Evolutionary conservation across 768 basidiomycete species (phyloP), one percentile per base, ranked within the genome.

Genomic region (Sutorius australiensis): DNA sequence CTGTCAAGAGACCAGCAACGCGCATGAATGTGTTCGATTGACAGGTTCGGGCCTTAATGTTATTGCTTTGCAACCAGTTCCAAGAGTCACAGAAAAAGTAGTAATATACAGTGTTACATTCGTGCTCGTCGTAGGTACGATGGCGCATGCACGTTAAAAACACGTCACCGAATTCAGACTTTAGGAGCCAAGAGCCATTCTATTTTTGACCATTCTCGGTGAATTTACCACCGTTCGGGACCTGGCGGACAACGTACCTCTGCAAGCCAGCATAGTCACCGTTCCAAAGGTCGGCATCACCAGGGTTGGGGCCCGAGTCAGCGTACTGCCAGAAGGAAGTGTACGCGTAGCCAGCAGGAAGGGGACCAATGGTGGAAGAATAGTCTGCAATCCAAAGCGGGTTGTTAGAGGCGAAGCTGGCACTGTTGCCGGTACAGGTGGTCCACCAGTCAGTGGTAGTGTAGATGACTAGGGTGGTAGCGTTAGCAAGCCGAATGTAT

Each of bases 401-500:
- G 62, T 78, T 83, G 49, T 70, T 76, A 3, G 61, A 49, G 1
- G 62, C 75, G 56, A 87, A 86, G 5, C 67, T 69, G 13, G 71
- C 68, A 50, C 75, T 80, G 63, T 83, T 80, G 0, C 80, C 82
- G 3, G 86, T 87, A 65, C 86, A 87, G 9, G 73, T 75, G 10
- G 59, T 78, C 86, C 86, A 87, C 85, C 85, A 87, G 63, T 78
- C 72, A 11, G 81, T 84, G 4, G 80, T 82, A 28, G 80, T 80
- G 57, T 86, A 86, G 51, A 85, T 82, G 37, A 80, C 80, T 79
- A 50, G 5, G 38, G 8, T 2, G 17, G 8, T 28, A 16, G 36
- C 11, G 40, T 64, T 28, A 58, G 21, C 21, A 41, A 43, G n/a
- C 6, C 19, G 4, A n/a, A 21, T n/a, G 14, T 6, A 8, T n/a